Evolutionary conservation across 768 basidiomycete species (phyloP), one percentile per base, ranked within the genome.

Genomic region (Trametes maxima): DNA sequence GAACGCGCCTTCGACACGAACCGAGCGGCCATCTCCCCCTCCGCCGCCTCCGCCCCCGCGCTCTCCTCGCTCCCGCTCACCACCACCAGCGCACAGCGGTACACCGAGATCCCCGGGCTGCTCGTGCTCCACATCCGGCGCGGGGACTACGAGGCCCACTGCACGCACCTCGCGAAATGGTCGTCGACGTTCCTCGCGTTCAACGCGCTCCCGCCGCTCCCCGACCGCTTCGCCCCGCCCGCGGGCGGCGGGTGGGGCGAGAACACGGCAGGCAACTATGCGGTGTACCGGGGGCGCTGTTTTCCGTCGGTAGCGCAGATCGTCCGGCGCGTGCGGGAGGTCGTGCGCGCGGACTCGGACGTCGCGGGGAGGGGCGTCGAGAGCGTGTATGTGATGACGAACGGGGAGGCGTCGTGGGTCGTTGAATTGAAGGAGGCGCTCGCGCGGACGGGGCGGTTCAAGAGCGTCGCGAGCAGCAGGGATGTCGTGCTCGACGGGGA

Each of bases 381-480:
- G 62, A 75, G 75, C 46, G 69, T 90, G 33, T 89, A 86, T 60
- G 70, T 89, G 45, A 80, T 89, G 82, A 87, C 86, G 45, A 90
- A 90, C 62, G 88, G 79, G 6, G 74, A 80, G 43, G 63, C 59
- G 17, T 73, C 68, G 47, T 90, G 84, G 84, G 66, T 86, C 53
- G 68, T 57, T 0, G 77, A 81, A 56, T 70, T 87, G 44, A 79
- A 75, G 68, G 44, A 35, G 7, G 80, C 76, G 19, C 66, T 88
- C 43, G 42, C 62, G 60, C 57, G 42, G 42, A 70, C 68, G 73
- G 70, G 75, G 54, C 67, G 65, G 22, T 85, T 84, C 83, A 75
- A 79, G 17, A 73, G 71, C 11, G 75, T 89, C 22, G 69, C 75
- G 54, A 85, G 78, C 24, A 87, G 84, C 59, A 71, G 83, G 19